These are phyloP conservation scores for Nectriaceae sp. DNA, from an alignment of 2,329 filamentous ascomycete species.

Conservation along the genomic window DNA sequence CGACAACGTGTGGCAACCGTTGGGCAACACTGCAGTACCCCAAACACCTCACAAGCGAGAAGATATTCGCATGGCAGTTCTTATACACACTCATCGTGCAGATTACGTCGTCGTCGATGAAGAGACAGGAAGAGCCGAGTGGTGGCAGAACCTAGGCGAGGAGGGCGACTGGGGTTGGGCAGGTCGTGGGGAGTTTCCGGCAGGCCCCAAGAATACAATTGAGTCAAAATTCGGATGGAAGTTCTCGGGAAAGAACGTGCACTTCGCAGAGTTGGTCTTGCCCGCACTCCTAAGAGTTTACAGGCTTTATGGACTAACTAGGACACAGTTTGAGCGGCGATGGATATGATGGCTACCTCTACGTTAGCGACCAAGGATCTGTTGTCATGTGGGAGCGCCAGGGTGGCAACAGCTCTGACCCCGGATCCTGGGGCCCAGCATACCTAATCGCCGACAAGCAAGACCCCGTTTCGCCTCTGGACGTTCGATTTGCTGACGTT, in stretches of 20 bases:
- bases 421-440: background rate
- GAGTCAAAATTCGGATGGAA: slow-evolving; percentile 5
- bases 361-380: background rate
- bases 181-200: background rate
- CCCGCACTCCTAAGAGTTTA: background rate
- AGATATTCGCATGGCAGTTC: background rate
- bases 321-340: background rate
- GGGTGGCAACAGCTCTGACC: background rate
- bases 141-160: slow-evolving; percentile 1
- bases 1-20: background rate
- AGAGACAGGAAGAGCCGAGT: background rate
- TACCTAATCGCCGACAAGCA: background rate
- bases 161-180: background rate
- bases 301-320: background rate
- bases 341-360: slow-evolving; percentile 2
- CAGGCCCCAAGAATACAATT: slow-evolving; percentile 2
- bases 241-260: slow-evolving; percentile 7
- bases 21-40: background rate
- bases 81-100: background rate
- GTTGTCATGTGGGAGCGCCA: background rate
- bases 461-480: background rate
- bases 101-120: background rate
- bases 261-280: slow-evolving; percentile 4
- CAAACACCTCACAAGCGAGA: background rate
- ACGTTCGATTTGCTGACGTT: slow-evolving; percentile 1